phyloP scores from a whole-genome alignment of 495 filamentous ascomycete species.

The Aspergillus panamensis region DNA sequence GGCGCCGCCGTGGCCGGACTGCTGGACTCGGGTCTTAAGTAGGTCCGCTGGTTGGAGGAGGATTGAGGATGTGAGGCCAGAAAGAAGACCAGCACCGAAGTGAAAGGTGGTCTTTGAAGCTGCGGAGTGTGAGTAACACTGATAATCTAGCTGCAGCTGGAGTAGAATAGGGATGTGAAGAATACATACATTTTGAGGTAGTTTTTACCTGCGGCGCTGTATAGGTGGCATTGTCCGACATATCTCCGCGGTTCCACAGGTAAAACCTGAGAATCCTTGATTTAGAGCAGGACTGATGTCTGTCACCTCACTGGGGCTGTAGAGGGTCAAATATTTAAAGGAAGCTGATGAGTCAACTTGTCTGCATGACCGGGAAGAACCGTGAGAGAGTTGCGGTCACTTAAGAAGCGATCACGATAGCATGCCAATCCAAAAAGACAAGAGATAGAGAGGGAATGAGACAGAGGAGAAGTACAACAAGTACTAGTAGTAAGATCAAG shows the following conservation, averaged over 20 bases:
- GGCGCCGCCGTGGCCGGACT: conserved; percentile 55
- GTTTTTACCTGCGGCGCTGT: conserved; percentile 35
- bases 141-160: not conserved
- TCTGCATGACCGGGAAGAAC: not conserved
- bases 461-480: not conserved
- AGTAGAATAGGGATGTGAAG: not conserved
- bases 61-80: conserved; percentile 80
- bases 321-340: not conserved
- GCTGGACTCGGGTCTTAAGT: conserved; percentile 89
- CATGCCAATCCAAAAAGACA: not conserved
- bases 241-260: conserved; percentile 15
- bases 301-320: not conserved
- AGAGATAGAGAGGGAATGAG: not conserved
- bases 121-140: conserved; percentile 10
- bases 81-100: conserved; percentile 83
- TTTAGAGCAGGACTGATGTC: not conserved
- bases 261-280: not conserved
- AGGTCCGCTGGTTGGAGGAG: conserved; percentile 95
- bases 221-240: conserved; percentile 37
- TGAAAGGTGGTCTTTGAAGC: conserved; percentile 63
- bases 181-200: conserved; percentile 32
- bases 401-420: not conserved
- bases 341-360: not conserved
- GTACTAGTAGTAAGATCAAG: not conserved
- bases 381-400: not conserved